Evolutionary conservation across 2,329 filamentous ascomycete species (phyloP), one percentile per base, ranked within the genome.

Genomic region (Talaromyces sp.): DNA sequence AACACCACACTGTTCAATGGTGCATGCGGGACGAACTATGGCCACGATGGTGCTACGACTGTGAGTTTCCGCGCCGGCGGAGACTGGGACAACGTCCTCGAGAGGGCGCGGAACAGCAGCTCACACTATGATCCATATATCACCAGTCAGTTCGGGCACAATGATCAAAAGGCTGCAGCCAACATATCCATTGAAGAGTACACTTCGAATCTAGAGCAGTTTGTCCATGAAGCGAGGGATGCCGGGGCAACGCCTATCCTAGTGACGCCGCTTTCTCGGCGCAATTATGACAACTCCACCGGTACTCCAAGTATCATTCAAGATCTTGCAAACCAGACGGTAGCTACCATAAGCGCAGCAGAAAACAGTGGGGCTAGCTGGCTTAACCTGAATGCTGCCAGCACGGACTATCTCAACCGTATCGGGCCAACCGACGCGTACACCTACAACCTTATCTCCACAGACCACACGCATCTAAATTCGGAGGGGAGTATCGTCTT

Each of bases 141-240:
- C 13, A 57, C 55, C 11, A 57, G 50, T 27, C 55, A 57, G 55
- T 57, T 57, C 27, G 55, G 55, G 17, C 55, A 57, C 41, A 57
- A 57, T 46, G 55, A 57, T 50, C 55, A 57, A 14, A 57, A 57
- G 43, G 32, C 29, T 35, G 21, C 14, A 10, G 43, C 55, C 10
- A 43, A 43, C 24, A 43, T 57, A 26, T 46, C 55, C 14, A 41
- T 49, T 50, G 24, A 41, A 11, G 43, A 57, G 3, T 57, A 57
- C 27, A 43, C 35, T 10, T 24, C 41, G 5, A 57, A 57, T 49
- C 41, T 57, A 1, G 24, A 29, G 13, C 46, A 17, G 6, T 21
- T 57, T 9, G 43, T 46, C 9, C 13, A 43, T 43, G 38, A 57
- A 31, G 43, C 49, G 1, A 50, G 29, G 19, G 29, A 24, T 10